A percentile compares a stretch with the other conserved stretches of the same genome.
Conservation (phyloP, 306 rosid genomes). For the Corylus avellana region DNA sequence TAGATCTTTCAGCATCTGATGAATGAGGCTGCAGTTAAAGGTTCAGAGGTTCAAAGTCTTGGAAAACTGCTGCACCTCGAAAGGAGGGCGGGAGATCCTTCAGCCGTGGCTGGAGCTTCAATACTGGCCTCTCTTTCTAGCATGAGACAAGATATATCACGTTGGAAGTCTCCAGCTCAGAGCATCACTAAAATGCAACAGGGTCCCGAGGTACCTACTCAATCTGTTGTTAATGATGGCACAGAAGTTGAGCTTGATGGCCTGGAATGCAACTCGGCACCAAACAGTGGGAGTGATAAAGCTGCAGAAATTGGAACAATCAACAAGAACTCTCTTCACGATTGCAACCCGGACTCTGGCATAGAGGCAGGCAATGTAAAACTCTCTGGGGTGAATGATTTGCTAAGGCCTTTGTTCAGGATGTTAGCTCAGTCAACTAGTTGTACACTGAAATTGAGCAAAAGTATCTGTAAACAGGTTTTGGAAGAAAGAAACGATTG, state of each 20-base stretch:
- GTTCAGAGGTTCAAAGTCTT: conserved; percentile 60
- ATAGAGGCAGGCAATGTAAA: conserved; percentile 99
- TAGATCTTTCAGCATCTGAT: conserved; percentile 81
- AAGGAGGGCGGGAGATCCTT: conserved; percentile 86
- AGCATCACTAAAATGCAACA: conserved; percentile 54
- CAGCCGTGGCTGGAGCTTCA: conserved; percentile 97
- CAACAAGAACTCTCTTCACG: conserved; percentile 59
- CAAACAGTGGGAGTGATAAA: conserved; percentile 59
- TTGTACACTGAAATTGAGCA: conserved; percentile 99
- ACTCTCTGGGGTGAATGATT: conserved; percentile 98
- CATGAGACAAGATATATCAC: conserved; percentile 61
- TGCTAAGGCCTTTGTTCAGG: conserved; percentile 97
- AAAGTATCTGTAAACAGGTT: conserved; percentile 99
- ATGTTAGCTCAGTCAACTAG: conserved; percentile 83
- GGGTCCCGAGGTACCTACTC: conserved; percentile 60
- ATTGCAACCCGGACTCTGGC: conserved; percentile 69
- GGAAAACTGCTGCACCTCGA: conserved; percentile 68
- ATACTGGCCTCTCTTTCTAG: conserved; percentile 91
- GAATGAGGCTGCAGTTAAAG: conserved; percentile 63
- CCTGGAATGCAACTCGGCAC: conserved; percentile 61
- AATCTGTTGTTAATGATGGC: conserved; percentile 59
- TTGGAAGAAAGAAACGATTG: conserved; percentile 91
- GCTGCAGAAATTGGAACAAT: conserved; percentile 68
- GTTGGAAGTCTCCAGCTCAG: conserved; percentile 80
- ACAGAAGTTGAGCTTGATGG: conserved; percentile 80